Evolutionary conservation across 805 yeast species (phyloP), one percentile per base, ranked within the genome.

Genomic region (Saccharomycopsis schoenii): DNA sequence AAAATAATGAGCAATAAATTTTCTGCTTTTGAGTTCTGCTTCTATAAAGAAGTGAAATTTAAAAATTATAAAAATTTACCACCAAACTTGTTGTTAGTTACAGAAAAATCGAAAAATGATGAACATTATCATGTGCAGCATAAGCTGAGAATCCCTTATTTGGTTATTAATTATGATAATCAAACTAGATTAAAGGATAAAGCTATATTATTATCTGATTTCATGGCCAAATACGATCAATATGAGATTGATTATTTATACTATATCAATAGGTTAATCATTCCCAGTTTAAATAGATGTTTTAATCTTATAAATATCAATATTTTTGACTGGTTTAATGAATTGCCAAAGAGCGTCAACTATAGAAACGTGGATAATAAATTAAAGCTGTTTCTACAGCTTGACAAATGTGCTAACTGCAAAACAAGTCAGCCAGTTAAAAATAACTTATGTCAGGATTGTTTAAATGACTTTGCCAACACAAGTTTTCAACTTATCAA

Each of bases 71-170:
- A 88, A 69, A 84, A 82, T 64, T 80, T 90, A 1, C 99, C 99
- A 0, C 94, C 98, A 0, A 98, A 98, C 0, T 98, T 99, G 0
- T 77, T 84, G 14, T 79, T 94, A 1, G 86, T 94, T n/a, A 78
- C 80, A 64, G 80, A 80, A 64, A 80, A 78, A 62, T 80, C 83
- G 71, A 79, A 78, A 37, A 70, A 76, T 4, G 99, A 94, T 69
- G 80, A 79, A 17, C 73, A 96, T 47, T 79, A 86, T 0, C 91
- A 83, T 67, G 97, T 97, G 0, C 97, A 93, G 70, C 93, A 88
- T 66, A 79, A 81, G 59, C 97, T 94, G 70, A 75, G 98, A 56
- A 89, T 94, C 0, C 94, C 96, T 0, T 94, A 90, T 69, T 79
- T 94, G 14, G 96, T 94, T 1, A 76, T 84, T 5, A 81, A 81